Conservation (phyloP, 2,329 filamentous ascomycete genomes). For the Alternaria sp. region DNA sequence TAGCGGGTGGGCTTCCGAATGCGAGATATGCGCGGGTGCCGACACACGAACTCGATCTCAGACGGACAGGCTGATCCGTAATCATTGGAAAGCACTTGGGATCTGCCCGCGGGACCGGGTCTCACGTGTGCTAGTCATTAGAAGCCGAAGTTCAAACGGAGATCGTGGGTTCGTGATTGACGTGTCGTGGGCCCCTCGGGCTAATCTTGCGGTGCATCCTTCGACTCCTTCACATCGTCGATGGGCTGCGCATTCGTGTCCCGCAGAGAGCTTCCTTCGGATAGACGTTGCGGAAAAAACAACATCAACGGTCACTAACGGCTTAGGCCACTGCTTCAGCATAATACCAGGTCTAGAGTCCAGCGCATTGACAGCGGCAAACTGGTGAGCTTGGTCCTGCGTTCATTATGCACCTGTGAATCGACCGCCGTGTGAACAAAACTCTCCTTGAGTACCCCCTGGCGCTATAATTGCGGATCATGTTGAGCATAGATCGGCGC, state of each 20-base stretch:
- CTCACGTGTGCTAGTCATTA: slow-evolving; percentile 17
- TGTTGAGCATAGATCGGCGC: slow-evolving; percentile 32
- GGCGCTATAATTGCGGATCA: slow-evolving; percentile 20
- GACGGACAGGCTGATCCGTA: slow-evolving; percentile 9
- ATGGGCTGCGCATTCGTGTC: neutral
- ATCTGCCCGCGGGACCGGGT: slow-evolving; percentile 21
- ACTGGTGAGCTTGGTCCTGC: slow-evolving; percentile 19
- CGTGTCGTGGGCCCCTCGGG: slow-evolving; percentile 19
- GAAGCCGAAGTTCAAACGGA: slow-evolving; percentile 25
- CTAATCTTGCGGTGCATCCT: slow-evolving; percentile 13
- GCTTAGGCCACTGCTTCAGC: neutral
- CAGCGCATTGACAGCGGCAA: slow-evolving; percentile 17
- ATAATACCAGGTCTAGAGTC: neutral
- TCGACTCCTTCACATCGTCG: slow-evolving; percentile 13
- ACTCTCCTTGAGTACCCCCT: slow-evolving; percentile 18
- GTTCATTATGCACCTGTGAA: slow-evolving; percentile 24
- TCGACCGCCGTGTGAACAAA: slow-evolving; percentile 27
- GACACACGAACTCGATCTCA: slow-evolving; percentile 7
- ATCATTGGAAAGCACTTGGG: slow-evolving; percentile 4
- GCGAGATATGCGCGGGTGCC: slow-evolving; percentile 13
- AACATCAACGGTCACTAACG: slow-evolving; percentile 2
- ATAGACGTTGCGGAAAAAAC: slow-evolving; percentile 3
- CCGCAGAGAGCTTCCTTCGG: neutral
- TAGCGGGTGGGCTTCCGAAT: slow-evolving; percentile 10
- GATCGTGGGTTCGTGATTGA: slow-evolving; percentile 21